Conservation (phyloP, 2,329 filamentous ascomycete species). For the Penicillium glabrum region DNA sequence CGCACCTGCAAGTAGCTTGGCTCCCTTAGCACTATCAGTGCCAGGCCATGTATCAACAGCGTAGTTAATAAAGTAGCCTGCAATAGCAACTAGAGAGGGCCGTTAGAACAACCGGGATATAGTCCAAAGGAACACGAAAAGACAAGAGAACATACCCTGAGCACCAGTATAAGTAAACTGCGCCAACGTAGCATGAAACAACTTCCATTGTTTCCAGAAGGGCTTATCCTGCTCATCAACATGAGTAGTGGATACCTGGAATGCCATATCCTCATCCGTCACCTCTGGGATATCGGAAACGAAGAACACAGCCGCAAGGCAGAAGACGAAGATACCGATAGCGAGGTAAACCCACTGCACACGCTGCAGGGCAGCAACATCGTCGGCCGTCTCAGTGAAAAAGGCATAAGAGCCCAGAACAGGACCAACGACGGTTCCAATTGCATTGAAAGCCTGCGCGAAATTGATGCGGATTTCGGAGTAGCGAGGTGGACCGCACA, state of each 20-base stretch:
- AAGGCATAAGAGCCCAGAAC: slow-evolving; percentile 72
- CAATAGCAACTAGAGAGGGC: slow-evolving; percentile 41
- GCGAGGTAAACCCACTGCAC: slow-evolving; percentile 83
- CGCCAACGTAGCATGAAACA: slow-evolving; percentile 73
- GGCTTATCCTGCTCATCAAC: slow-evolving; percentile 59
- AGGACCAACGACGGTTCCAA: slow-evolving; percentile 72
- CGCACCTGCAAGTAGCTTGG: slow-evolving; percentile 71
- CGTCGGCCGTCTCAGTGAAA: slow-evolving; percentile 63
- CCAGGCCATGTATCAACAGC: slow-evolving; percentile 59
- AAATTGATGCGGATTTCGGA: slow-evolving; percentile 76
- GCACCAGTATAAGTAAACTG: slow-evolving; percentile 81
- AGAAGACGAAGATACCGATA: slow-evolving; percentile 69
- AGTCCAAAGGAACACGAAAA: background rate
- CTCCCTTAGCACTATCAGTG: slow-evolving; percentile 56
- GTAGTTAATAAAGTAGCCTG: slow-evolving; percentile 72
- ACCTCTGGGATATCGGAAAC: slow-evolving; percentile 69
- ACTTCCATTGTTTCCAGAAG: slow-evolving; percentile 68
- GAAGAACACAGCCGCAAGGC: slow-evolving; percentile 67
- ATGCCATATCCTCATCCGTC: slow-evolving; percentile 67
- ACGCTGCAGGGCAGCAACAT: slow-evolving; percentile 59
- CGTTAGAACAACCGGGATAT: slow-evolving; percentile 1
- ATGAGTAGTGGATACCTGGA: slow-evolving; percentile 59
- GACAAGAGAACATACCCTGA: slow-evolving; percentile 51
- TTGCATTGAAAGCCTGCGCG: slow-evolving; percentile 74
- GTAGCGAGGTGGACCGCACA: slow-evolving; percentile 73